Evolutionary conservation across 495 filamentous ascomycete genomes (phyloP).

Genomic region (Chlorociboria aeruginascens): DNA sequence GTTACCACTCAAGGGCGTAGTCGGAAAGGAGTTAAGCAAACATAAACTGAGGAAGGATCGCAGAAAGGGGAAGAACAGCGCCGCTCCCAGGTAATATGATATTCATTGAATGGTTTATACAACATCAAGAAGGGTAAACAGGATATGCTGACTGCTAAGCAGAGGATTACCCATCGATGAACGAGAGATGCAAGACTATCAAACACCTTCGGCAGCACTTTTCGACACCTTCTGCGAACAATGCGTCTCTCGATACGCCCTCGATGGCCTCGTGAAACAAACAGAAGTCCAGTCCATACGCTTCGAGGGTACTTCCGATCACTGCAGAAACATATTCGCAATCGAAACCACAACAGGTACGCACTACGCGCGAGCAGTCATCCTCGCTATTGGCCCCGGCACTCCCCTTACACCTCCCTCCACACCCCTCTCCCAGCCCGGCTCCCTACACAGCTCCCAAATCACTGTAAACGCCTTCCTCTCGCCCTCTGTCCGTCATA

Average conservation of each 20-base stretch:
- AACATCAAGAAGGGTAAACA: slow-evolving; percentile 2
- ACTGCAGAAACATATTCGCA: no score
- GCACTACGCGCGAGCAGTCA: slow-evolving; percentile 36
- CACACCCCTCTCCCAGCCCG: neutral
- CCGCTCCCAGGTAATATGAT: slow-evolving; percentile 21
- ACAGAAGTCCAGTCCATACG: slow-evolving; percentile 38
- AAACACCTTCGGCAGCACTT: slow-evolving; percentile 41
- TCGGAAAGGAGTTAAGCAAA: slow-evolving; percentile 53
- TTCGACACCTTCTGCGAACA: slow-evolving; percentile 46
- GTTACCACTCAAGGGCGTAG: slow-evolving; percentile 44
- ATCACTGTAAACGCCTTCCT: no score
- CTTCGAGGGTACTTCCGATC: slow-evolving; percentile 29
- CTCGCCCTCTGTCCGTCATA: no score
- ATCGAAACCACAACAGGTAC: slow-evolving; percentile 32
- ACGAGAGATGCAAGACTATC: slow-evolving; percentile 54
- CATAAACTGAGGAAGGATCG: slow-evolving; percentile 47
- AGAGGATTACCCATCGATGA: no score
- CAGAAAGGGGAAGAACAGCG: neutral
- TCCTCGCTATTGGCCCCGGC: slow-evolving; percentile 47
- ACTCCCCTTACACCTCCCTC: slow-evolving; percentile 18
- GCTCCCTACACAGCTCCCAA: neutral
- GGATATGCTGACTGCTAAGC: no score
- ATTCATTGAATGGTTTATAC: slow-evolving; percentile 11
- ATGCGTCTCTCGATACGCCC: slow-evolving; percentile 37
- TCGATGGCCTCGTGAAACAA: slow-evolving; percentile 35